Base-by-base conservation (phyloP, 805 yeast species). In the Zygotorulaspora sp. region DNA sequence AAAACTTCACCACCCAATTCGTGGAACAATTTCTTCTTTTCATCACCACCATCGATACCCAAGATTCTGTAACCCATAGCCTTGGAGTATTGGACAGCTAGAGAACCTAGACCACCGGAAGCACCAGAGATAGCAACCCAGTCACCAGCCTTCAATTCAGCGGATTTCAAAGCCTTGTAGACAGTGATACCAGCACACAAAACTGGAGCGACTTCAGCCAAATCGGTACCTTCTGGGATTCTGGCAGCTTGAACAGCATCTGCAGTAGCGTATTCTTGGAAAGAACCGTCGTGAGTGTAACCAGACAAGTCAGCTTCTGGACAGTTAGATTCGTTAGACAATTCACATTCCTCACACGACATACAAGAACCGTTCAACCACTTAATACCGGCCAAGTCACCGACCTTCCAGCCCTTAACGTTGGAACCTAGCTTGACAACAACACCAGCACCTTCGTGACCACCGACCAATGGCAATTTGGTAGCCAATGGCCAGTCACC, bases 101-200 rank as follows among this genome's bases (percentile, higher is more conserved):
- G 66, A 40, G 86, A 72, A 44, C 89, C 89, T 54, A 81, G 75
- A 48, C 88, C 88, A 61, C 88, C 86, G 55, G 80, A 86, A 38
- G 87, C 87, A 63, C 89, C 89, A 42, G 83, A 75, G 51, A 81
- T 66, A 50, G 83, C 82, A 43, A 81, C 80, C 85, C 85, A 80
- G 53, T 82, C 74, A 51, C 88, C 88, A 43, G 87, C 76, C 43
- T 50, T 60, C 56, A 80, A 68, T 41, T 74, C 75, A 38, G 94
- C 84, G 30, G 85, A 81, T 73, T 84, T 84, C 61, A 85, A 70
- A 30, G 94, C 95, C 72, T 84, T 85, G 80, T 85, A 85, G 41
- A 83, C 94, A 27, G 95, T 85, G 63, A 85, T 78, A 66, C 95
- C 95, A 24, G 95, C 95, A 70, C 95, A 85, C 57, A 86, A 74